Percentiles rank a stretch among this genome's conserved stretches.
phyloP scores from a whole-genome alignment of 768 basidiomycete species.

The Serendipita sp. region DNA sequence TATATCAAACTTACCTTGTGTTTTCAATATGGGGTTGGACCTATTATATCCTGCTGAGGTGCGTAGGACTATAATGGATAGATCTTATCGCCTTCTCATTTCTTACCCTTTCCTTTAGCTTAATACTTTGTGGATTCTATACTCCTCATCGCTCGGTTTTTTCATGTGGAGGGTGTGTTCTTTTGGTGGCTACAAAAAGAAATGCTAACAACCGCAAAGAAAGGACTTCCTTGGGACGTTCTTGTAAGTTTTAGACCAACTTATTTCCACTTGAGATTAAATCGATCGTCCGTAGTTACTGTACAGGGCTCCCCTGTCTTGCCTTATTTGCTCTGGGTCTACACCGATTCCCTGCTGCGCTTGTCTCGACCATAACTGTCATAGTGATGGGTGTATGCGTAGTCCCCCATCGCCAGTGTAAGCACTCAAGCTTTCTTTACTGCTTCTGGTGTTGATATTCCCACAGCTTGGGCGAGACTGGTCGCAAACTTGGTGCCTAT shows the following conservation, averaged over 20 bases:
- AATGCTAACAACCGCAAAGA: background rate
- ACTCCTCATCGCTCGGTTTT: background rate
- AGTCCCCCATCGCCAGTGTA: conserved; percentile 11
- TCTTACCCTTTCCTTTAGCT: background rate
- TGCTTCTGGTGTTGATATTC: conserved; percentile 13
- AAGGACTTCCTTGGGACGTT: conserved; percentile 18
- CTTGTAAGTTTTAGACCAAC: background rate
- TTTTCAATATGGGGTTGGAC: conserved; percentile 49
- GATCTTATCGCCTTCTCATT: background rate
- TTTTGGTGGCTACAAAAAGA: background rate
- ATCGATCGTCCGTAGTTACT: conserved; percentile 11
- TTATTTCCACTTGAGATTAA: background rate
- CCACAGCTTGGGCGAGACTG: background rate
- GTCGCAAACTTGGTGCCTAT: conserved; percentile 1
- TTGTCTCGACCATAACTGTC: conserved; percentile 12
- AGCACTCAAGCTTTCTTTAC: conserved; percentile 12
- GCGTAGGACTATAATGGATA: background rate
- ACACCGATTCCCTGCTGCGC: conserved; percentile 15
- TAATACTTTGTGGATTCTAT: conserved; percentile 1
- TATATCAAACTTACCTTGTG: conserved; percentile 47
- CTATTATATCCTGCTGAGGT: background rate
- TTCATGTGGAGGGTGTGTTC: background rate
- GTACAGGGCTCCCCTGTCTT: conserved; percentile 16
- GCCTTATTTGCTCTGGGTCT: conserved; percentile 17
- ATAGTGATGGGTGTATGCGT: conserved; percentile 17